Conservation (phyloP, 768 basidiomycete species). For the Lentinula guzmanii region DNA sequence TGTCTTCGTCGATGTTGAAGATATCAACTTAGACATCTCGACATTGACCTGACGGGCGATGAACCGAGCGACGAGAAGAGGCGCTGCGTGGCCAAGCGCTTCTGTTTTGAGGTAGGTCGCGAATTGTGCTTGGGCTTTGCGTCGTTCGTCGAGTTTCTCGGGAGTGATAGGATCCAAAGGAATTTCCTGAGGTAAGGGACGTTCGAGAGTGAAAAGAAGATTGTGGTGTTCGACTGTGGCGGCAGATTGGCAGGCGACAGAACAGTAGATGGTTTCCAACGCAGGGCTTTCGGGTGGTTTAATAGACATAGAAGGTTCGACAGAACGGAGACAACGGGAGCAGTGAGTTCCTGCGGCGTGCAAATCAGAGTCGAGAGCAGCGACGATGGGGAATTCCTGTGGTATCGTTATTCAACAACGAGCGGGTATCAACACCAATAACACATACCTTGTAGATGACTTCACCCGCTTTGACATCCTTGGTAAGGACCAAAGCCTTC, state of each 20-base stretch:
- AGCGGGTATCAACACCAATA: slow-evolving; percentile 1
- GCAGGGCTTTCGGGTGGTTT: slow-evolving; percentile 38
- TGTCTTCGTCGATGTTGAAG: slow-evolving; percentile 6
- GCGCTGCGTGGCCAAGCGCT: slow-evolving; percentile 31
- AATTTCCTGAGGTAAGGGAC: slow-evolving; percentile 48
- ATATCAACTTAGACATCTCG: slow-evolving; percentile 55
- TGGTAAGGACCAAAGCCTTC: slow-evolving; percentile 55
- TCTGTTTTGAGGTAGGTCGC: slow-evolving; percentile 48
- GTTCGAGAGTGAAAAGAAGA: slow-evolving; percentile 66
- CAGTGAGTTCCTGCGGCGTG: slow-evolving; percentile 65
- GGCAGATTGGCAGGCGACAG: slow-evolving; percentile 53
- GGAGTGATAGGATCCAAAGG: slow-evolving; percentile 20
- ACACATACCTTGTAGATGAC: slow-evolving; percentile 63
- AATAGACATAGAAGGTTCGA: slow-evolving; percentile 42
- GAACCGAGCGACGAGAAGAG: slow-evolving; percentile 64
- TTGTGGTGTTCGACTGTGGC: slow-evolving; percentile 57
- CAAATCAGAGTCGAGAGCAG: slow-evolving; percentile 68
- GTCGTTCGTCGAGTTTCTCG: slow-evolving; percentile 36
- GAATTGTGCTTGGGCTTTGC: slow-evolving; percentile 55
- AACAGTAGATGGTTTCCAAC: slow-evolving; percentile 65
- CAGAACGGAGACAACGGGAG: slow-evolving; percentile 61
- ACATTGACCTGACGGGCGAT: slow-evolving; percentile 65
- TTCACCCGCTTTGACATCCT: slow-evolving; percentile 67
- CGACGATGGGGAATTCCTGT: slow-evolving; percentile 71
- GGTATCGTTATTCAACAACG: slow-evolving; percentile 5